Conservation (phyloP, 2,329 filamentous ascomycete species). For the Monosporascus sp. region DNA sequence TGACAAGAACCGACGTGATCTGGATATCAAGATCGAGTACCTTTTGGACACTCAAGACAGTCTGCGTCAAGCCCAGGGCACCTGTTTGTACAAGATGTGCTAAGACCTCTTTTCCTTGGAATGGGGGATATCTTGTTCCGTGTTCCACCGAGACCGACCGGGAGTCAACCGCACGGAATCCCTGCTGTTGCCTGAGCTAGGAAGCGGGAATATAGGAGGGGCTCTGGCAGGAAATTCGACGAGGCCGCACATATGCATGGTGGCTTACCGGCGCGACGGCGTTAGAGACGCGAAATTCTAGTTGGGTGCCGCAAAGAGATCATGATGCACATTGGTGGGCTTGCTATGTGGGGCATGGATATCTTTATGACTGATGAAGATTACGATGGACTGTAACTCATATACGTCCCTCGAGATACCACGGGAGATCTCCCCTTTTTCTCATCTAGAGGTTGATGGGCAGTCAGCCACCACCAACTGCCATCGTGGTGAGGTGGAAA, state of each 20-base stretch:
- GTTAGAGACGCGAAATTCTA: constrained; percentile 1
- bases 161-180: neutral
- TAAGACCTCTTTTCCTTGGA: constrained; percentile 27
- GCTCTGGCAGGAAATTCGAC: neutral
- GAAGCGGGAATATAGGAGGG: neutral
- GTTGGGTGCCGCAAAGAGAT: neutral
- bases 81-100: constrained; percentile 77
- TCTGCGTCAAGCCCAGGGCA: constrained; percentile 62
- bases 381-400: constrained; percentile 20
- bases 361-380: constrained; percentile 22
- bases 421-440: neutral
- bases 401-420: constrained; percentile 23
- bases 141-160: neutral
- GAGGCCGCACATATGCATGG: neutral
- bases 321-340: neutral
- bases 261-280: neutral
- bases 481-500: neutral
- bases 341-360: neutral
- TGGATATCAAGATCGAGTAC: constrained; percentile 87
- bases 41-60: constrained; percentile 70
- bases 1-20: constrained; percentile 86
- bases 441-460: constrained; percentile 21
- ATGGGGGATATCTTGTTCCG: neutral
- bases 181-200: neutral
- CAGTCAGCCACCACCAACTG: constrained; percentile 10